Base-by-base conservation (phyloP, 768 basidiomycete genomes). In the Tylopilus vinaceipallidus region DNA sequence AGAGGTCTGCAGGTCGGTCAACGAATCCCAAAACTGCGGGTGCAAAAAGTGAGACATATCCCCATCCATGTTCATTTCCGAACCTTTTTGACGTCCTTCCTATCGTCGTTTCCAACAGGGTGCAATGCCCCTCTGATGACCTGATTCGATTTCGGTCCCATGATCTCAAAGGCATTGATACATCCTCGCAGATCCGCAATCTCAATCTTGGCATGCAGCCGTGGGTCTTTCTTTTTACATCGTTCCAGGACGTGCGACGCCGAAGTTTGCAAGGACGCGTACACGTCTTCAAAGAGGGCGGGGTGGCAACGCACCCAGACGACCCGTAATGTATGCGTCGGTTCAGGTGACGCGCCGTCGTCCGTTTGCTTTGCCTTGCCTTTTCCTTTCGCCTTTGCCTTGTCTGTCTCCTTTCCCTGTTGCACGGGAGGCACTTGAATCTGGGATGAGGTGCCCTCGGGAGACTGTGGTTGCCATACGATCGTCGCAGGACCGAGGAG, bases 281-380 rank as follows among this genome's bases (percentile, higher is more conserved):
- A 79, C 3, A 82, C 80, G 14, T 77, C 76, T 4, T 78, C 72
- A 55, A 82, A 84, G 4, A 84, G 78, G 3, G 81, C 76, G 0
- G 95, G 95, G 64, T 98, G 95, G 12, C 82, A 73, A 41, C 83
- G 79, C 17, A 95, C 58, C 92, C 95, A 95, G 8, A 91, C 62
- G 16, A 71, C 70, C 30, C 87, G 75, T 5, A 43, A 44, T 7
- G 49, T 49, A n/a, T 43, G 40, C 34, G 46, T 45, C 24, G 52
- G 32, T 26, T 46, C 47, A 32, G 50, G 17, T 16, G 23, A 19
- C 37, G 50, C 26, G 20, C 46, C 42, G 45, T 59, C 46, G 2
- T 57, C 59, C 47, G 62, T 63, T 24, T 66, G 67, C 49, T 69
- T 71, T 33, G 65, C 64, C 57, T 71, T 73, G 20, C 59, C 61